Conservation (phyloP, 805 yeast species). For the Myxozyma sirexii region DNA sequence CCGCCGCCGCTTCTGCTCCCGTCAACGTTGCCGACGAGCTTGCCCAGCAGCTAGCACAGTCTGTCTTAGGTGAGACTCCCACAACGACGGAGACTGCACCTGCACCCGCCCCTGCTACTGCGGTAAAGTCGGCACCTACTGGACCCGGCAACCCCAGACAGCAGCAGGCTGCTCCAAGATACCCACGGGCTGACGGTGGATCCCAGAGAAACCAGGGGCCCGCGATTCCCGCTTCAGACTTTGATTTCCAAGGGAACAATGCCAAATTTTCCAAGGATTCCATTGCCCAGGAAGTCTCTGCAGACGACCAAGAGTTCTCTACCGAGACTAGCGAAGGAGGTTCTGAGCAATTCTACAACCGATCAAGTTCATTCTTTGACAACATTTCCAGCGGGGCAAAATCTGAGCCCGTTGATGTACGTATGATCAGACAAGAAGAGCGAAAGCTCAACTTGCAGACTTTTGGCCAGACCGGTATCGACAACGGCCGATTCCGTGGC, state of each 20-base stretch:
- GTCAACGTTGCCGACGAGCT: conserved; percentile 31
- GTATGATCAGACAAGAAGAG: conserved; percentile 71
- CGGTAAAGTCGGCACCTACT: neutral
- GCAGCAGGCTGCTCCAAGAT: neutral
- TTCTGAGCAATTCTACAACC: conserved; percentile 60
- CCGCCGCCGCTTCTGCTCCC: conserved; percentile 23
- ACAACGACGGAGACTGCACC: conserved; percentile 26
- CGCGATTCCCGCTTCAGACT: conserved; percentile 55
- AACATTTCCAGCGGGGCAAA: conserved; percentile 66
- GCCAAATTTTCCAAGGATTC: conserved; percentile 57
- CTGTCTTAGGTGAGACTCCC: conserved; percentile 22
- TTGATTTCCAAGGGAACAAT: conserved; percentile 74
- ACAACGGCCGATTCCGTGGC: conserved; percentile 49
- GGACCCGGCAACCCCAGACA: neutral
- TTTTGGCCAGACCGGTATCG: conserved; percentile 70
- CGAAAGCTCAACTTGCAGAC: conserved; percentile 75
- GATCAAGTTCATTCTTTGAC: conserved; percentile 86
- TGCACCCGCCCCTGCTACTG: conserved; percentile 9
- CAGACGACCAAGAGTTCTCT: conserved; percentile 43
- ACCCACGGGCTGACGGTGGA: conserved; percentile 1
- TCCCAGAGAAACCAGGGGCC: neutral
- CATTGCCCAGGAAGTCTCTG: conserved; percentile 47
- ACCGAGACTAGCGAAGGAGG: conserved; percentile 37
- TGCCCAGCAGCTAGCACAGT: conserved; percentile 17
- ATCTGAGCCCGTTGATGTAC: conserved; percentile 48